Base-by-base conservation (phyloP, 495 filamentous ascomycete species). In the Neurospora hispaniola region DNA sequence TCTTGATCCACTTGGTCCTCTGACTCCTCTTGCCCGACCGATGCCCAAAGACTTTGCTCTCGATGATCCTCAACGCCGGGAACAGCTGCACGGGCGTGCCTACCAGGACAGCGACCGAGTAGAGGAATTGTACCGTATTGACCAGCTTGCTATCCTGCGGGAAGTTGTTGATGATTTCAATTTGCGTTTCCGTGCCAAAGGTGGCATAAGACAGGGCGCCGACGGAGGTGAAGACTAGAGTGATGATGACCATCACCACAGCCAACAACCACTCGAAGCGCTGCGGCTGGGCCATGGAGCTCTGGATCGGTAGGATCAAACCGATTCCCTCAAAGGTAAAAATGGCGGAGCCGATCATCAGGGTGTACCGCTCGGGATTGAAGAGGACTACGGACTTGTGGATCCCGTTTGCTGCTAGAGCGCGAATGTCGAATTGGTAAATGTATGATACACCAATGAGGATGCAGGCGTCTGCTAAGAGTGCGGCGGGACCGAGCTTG, bases 251-350 rank as follows among this genome's bases (percentile, higher is more conserved):
- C 88, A 91, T 90, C 74, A 91, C 86, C 1, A 84, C 27, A 44
- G 79, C 88, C 0, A 91, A 85, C 4, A 91, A 82, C 73, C 80
- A 81, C 73, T 86, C 83, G 76, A 91, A 91, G 20, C 86, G 84
- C 59, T 89, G 77, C 0, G 89, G 89, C 42, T 88, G 75, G 27
- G 83, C 82, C 89, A 91, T 91, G 40, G 85, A 87, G 11, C 85
- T 86, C 75, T 90, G 88, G 70, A 91, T 90, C 0, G 89, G 89
- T 1, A 91, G 80, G 71, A 91, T 88, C 20, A 91, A 83, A 5
- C 89, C 89, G 39, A 91, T 90, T 27, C 89, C 89, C 78, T 91
- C 89, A 71, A 90, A 91, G 2, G 89, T 90, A 78, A 90, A 91
- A 79, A 91, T 90, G 3, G 88, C 85, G 4, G 87, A 83, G 70